Evolutionary conservation across 805 yeast species (phyloP).

Genomic region (Ascoidea tarda): DNA sequence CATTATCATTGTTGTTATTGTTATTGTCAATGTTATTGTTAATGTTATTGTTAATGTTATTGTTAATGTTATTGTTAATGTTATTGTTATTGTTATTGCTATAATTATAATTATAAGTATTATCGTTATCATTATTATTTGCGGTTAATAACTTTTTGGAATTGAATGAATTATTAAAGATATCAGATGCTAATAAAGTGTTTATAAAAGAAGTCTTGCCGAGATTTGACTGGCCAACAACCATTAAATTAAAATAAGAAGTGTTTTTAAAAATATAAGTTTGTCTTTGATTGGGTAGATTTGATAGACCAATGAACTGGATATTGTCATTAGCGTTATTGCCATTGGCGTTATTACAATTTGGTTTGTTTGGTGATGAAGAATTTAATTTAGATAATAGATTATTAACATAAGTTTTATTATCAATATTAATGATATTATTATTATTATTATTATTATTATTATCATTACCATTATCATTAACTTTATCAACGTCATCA

Average conservation of each 20-base stretch:
- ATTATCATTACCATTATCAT: too few species aligned
- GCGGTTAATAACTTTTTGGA: constrained; percentile 22
- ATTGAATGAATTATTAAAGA: constrained; percentile 35
- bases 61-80: constrained; percentile 31
- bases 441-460: too few species aligned
- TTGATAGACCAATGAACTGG: background rate
- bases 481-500: too few species aligned
- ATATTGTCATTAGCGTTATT: too few species aligned
- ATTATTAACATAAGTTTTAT: too few species aligned
- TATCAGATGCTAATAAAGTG: constrained; percentile 22
- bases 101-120: constrained; percentile 43
- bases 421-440: too few species aligned
- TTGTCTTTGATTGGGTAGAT: background rate
- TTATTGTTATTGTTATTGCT: constrained; percentile 36
- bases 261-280: constrained; percentile 26
- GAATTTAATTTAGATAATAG: too few species aligned
- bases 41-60: constrained; percentile 42
- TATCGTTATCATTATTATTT: constrained; percentile 19
- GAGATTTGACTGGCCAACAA: constrained; percentile 77
- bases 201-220: constrained; percentile 77
- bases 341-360: too few species aligned
- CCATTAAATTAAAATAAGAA: constrained; percentile 65
- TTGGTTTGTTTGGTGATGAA: too few species aligned
- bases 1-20: too few species aligned
- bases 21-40: constrained; percentile 36